Conservation (phyloP, 148 eudicot genomes). For the Nyssa sinensis region DNA sequence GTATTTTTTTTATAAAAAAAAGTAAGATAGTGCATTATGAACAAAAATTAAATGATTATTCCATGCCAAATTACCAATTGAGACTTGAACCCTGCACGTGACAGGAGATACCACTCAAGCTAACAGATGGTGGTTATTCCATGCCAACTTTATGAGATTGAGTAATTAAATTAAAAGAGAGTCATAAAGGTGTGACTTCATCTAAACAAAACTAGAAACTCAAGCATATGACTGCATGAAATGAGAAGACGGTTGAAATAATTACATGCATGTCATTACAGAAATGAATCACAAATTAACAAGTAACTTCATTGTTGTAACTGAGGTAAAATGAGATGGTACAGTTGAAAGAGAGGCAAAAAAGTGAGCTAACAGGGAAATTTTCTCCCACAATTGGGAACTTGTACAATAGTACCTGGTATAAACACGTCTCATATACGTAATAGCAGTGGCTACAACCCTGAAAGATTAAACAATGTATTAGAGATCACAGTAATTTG, state of each 20-base stretch:
- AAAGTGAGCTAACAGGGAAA: not conserved
- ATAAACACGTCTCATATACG: constrained; percentile 94
- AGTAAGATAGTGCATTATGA: too few species aligned
- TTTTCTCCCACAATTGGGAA: not conserved
- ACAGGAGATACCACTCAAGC: too few species aligned
- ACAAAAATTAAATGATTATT: not conserved
- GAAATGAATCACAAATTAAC: not conserved
- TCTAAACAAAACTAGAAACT: not conserved
- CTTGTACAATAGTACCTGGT: constrained; percentile 46
- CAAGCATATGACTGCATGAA: not conserved
- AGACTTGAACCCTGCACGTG: too few species aligned
- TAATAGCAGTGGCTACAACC: constrained; percentile 96
- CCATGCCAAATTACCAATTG: not conserved
- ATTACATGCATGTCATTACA: not conserved
- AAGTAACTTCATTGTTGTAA: not conserved
- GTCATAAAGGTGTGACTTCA: not conserved
- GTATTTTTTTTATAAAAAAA: too few species aligned
- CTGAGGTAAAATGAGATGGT: not conserved
- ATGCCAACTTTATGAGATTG: not conserved
- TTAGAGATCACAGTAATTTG: not conserved
- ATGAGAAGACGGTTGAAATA: not conserved
- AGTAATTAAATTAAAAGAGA: not conserved
- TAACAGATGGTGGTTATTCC: not conserved
- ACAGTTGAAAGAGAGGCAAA: constrained; percentile 5
- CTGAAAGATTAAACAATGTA: constrained; percentile 45